Evolutionary conservation across 2,329 filamentous ascomycete species (phyloP), one percentile per base, ranked within the genome.

Genomic region (Elsinoe perseae): DNA sequence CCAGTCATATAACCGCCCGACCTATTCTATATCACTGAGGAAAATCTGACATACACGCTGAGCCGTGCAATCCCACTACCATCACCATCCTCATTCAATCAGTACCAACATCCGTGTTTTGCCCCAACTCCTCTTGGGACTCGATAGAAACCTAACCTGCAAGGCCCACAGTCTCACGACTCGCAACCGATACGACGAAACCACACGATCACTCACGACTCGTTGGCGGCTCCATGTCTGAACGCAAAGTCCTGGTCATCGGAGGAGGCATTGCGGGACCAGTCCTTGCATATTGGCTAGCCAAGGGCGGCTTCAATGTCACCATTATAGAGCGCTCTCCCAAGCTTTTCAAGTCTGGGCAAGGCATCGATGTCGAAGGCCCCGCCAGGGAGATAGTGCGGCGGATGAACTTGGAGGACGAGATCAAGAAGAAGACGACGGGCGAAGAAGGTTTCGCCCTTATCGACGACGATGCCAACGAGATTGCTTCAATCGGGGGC

Each of bases 281-380:
- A 5, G 57, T 58, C 25, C 44, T 60, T 30, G 64, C 64, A 12
- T 64, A 62, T 54, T 66, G 61, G 58, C 60, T 66, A 4, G 56
- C 58, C 32, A 57, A 58, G 55, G 59, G 60, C 21, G 61, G 60
- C 20, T 59, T 58, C 34, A 21, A 55, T 14, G 58, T 65, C 16
- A 63, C 61, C n/a, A 54, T 66, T 21, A 58, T 64, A 27, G 64
- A 66, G 42, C 60, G 64, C 6, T 57, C 59, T 10, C 44, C 58
- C 8, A 8, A 34, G 4, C 38, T 57, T 18, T 53, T 52, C 25
- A 56, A 56, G 2, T 57, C 57, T 9, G 66, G 66, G 3, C 66
- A 67, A 58, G 63, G 64, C 12, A 61, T 67, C 23, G 66, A 68
- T 44, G 59, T 68, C 27, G 63, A 61, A 27, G 65, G 61, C 4